Percentiles rank a stretch among this genome's conserved stretches.
Evolutionary conservation across 83 land plant genomes (phyloP).

Genomic region (Picea engelmannii): DNA sequence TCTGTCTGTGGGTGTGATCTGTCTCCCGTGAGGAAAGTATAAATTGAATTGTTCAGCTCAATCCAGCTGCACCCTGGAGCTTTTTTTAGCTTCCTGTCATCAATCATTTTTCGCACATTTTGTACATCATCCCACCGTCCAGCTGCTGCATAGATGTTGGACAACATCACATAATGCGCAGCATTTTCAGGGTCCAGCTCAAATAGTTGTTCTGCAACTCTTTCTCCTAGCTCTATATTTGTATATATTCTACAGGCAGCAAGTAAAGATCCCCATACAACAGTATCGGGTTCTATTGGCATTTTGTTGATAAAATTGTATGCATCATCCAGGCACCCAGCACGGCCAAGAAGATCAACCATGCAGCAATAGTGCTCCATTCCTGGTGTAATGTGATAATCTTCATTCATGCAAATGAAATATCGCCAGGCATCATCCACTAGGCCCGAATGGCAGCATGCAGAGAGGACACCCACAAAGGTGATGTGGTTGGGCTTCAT

Average conservation of each 20-base stretch:
- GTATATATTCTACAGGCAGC: slow-evolving; percentile 32
- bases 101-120: slow-evolving; percentile 25
- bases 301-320: too few species aligned
- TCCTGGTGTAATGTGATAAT: too few species aligned
- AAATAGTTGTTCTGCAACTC: slow-evolving; percentile 29
- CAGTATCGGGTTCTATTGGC: too few species aligned
- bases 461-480: background rate
- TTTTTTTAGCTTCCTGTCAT: slow-evolving; percentile 28
- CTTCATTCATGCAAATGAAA: too few species aligned
- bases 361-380: too few species aligned
- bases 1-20: slow-evolving; percentile 32
- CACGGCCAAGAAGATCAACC: too few species aligned
- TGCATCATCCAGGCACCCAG: too few species aligned
- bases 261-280: slow-evolving; percentile 39
- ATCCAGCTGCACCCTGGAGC: slow-evolving; percentile 42
- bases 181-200: slow-evolving; percentile 34
- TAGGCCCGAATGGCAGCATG: too few species aligned
- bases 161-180: slow-evolving; percentile 22
- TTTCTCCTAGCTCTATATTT: slow-evolving; percentile 22
- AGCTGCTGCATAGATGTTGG: slow-evolving; percentile 29
- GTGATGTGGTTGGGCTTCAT: slow-evolving; percentile 23
- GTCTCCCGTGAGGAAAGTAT: slow-evolving; percentile 30
- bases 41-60: slow-evolving; percentile 25
- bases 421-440: too few species aligned
- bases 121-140: slow-evolving; percentile 34